Base-by-base conservation (phyloP, 2,329 filamentous ascomycete species). In the Verticillium zaregamsianum region DNA sequence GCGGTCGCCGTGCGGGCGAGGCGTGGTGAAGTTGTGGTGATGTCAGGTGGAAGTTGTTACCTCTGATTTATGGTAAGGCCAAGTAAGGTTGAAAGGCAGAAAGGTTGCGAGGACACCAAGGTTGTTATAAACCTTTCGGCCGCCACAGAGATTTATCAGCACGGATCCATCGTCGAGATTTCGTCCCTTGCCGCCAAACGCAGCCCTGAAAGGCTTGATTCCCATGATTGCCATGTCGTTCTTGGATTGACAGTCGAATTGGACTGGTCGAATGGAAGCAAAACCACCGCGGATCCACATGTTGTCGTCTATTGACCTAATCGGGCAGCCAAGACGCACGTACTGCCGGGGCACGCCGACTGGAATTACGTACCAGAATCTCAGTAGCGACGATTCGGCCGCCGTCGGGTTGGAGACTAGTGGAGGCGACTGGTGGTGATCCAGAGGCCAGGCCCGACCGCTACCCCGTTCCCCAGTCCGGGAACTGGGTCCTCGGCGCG, bases 311-410 rank as follows among this genome's bases (percentile, higher is more conserved):
- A 35, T 37, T 37, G 32, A 33, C 55, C 56, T 39, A 37, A 40
- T 58, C 56, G 56, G 33, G 56, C 15, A 58, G 56, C 56, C 56
- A 58, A 58, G 56, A 39, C 56, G 20, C 56, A 58, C 12, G 33
- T 17, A 7, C 9, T 31, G 37, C 56, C 33, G 56, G 56, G 20
- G n/a, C 11, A 20, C 9, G 20, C 45, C n/a, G n/a, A 12, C 20
- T 52, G n/a, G n/a, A 11, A 52, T 52, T 52, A 52, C 45, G 45
- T 52, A 52, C 45, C 45, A 52, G 45, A 52, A 52, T 52, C n/a
- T n/a, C 45, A 20, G n/a, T 52, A 25, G n/a, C 11, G 45, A 23
- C 45, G 45, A 52, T 25, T 52, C 45, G 23, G 11, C 20, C 8
- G 45, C 11, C 20, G 12, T 20, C 45, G 33, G 33, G 8, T 23